phyloP scores from a whole-genome alignment of 75 land plant genomes.

The Azolla pinnata region DNA sequence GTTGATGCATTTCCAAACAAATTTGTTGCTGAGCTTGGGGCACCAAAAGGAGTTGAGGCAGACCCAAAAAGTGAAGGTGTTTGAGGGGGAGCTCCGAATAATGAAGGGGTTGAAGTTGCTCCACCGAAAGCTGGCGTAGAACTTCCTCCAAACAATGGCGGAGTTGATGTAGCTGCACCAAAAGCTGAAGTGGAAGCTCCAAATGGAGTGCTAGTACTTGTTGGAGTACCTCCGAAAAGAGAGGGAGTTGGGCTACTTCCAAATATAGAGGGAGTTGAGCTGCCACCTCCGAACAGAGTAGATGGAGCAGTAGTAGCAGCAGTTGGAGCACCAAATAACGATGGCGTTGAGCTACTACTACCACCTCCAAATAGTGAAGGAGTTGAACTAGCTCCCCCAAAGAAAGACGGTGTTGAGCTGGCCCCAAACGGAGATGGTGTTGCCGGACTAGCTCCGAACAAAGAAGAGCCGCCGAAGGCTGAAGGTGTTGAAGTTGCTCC shows the following conservation, averaged over 20 bases:
- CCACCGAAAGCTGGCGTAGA: slow-evolving; percentile 10
- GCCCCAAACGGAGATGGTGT: neutral
- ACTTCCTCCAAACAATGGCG: neutral
- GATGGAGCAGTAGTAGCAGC: neutral
- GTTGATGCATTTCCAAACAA: slow-evolving; percentile 14
- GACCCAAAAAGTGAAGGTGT: slow-evolving; percentile 17
- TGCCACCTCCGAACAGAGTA: neutral
- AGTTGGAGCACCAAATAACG: slow-evolving; percentile 4
- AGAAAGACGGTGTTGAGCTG: slow-evolving; percentile 23
- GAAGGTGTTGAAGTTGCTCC: slow-evolving; percentile 17
- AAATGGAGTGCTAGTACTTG: too few relatives aligned
- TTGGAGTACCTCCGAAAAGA: slow-evolving; percentile 9
- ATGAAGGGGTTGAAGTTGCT: slow-evolving; percentile 18
- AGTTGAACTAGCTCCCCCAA: slow-evolving; percentile 11
- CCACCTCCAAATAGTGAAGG: neutral
- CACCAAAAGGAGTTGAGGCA: slow-evolving; percentile 25
- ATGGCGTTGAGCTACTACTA: slow-evolving; percentile 5
- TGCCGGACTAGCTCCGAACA: neutral
- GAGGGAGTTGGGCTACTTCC: slow-evolving; percentile 7
- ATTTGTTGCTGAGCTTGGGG: too few relatives aligned
- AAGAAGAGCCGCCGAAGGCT: neutral
- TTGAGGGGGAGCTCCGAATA: slow-evolving; percentile 1
- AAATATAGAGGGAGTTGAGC: neutral
- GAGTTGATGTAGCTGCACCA: slow-evolving; percentile 6
- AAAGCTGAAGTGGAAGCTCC: slow-evolving; percentile 15